Percentiles rank a stretch among this genome's conserved stretches.
phyloP scores from a whole-genome alignment of 768 basidiomycete genomes.

The Podaxis mareebaensis region DNA sequence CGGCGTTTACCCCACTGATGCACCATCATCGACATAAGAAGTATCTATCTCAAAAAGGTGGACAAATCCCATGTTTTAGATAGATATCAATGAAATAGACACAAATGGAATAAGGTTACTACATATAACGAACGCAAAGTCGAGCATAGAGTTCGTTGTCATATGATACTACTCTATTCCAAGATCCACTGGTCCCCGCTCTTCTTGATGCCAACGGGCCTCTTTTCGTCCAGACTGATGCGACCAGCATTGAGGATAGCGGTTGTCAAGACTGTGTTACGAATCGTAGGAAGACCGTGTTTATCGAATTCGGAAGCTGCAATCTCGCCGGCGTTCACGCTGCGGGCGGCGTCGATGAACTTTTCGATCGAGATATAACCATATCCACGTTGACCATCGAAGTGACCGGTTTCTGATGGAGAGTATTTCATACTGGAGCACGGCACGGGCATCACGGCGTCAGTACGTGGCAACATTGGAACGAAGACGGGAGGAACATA shows the following conservation, averaged over 20 bases:
- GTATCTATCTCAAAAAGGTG: not conserved
- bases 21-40: not conserved
- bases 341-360: slow-evolving; percentile 82
- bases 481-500: slow-evolving; percentile 1
- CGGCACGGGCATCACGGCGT: slow-evolving; percentile 1
- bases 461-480: not conserved
- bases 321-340: slow-evolving; percentile 70
- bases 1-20: slow-evolving; percentile 6
- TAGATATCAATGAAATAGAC: not conserved
- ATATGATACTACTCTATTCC: slow-evolving; percentile 41
- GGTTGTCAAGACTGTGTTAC: slow-evolving; percentile 84
- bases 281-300: slow-evolving; percentile 84
- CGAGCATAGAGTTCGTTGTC: not conserved
- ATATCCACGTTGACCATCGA: slow-evolving; percentile 93
- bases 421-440: slow-evolving; percentile 85
- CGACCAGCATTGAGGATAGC: slow-evolving; percentile 91
- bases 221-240: slow-evolving; percentile 86
- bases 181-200: slow-evolving; percentile 65
- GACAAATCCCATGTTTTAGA: slow-evolving; percentile 5
- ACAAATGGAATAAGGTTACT: slow-evolving; percentile 15
- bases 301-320: slow-evolving; percentile 74
- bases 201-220: slow-evolving; percentile 77
- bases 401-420: slow-evolving; percentile 87
- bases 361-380: slow-evolving; percentile 91
- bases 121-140: not conserved